phyloP scores from a whole-genome alignment of 2,329 filamentous ascomycete genomes.

The Botryotinia narcissicola region DNA sequence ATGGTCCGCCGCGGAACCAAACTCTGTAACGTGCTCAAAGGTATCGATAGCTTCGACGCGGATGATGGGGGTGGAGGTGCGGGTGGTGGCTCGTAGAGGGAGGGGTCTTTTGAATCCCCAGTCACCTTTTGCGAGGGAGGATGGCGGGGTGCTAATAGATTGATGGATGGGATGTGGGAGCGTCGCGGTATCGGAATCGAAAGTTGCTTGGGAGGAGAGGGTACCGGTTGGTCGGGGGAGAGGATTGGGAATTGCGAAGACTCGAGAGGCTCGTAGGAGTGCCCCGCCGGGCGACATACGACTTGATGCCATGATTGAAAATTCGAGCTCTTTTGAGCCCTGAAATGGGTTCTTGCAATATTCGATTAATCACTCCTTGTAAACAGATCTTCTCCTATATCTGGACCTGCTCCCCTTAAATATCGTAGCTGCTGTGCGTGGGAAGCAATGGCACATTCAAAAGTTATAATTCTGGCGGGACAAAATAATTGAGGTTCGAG shows the following conservation, averaged over 20 bases:
- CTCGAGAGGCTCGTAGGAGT: constrained; percentile 79
- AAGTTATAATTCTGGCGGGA: constrained; percentile 6
- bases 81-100: constrained; percentile 71
- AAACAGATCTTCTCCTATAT: not conserved
- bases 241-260: constrained; percentile 82
- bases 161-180: constrained; percentile 77
- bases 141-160: constrained; percentile 72
- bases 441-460: constrained; percentile 12
- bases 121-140: constrained; percentile 74
- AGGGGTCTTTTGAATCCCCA: constrained; percentile 90
- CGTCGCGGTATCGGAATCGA: constrained; percentile 67
- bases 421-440: constrained; percentile 1
- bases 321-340: constrained; percentile 15
- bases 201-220: constrained; percentile 47
- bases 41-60: constrained; percentile 79
- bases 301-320: constrained; percentile 36
- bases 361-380: not conserved
- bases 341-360: not conserved
- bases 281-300: constrained; percentile 59
- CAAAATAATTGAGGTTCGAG: constrained; percentile 18
- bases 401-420: not conserved
- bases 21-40: constrained; percentile 85
- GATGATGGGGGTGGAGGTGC: constrained; percentile 70
- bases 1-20: constrained; percentile 78
- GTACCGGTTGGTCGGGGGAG: constrained; percentile 60